Evolutionary conservation across 2,329 filamentous ascomycete species (phyloP).

Genomic region (Akanthomyces muscarius): DNA sequence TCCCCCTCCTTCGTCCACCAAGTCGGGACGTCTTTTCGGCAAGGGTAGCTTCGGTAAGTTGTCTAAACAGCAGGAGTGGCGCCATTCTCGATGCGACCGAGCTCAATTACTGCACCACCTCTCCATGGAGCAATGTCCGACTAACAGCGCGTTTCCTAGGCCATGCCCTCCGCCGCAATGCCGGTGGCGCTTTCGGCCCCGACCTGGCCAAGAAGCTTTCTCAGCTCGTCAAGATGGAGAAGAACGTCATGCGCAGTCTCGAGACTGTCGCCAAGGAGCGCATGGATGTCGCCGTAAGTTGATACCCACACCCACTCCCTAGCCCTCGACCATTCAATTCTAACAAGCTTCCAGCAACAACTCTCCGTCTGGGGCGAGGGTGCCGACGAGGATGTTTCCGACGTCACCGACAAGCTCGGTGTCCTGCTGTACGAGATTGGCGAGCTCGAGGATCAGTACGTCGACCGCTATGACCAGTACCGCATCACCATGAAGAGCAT

Average conservation of each 20-base stretch:
- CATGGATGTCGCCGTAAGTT: constrained; percentile 93
- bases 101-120: background rate
- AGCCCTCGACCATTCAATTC: background rate
- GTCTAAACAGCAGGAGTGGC: background rate
- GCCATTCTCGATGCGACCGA: background rate
- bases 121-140: background rate
- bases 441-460: constrained; percentile 96
- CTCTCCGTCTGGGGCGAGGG: constrained; percentile 95
- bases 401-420: constrained; percentile 97
- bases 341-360: constrained; percentile 69
- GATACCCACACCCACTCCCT: too few species aligned
- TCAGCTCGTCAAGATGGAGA: constrained; percentile 99
- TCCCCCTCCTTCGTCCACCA: constrained; percentile 86
- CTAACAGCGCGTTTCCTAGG: constrained; percentile 33
- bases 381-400: constrained; percentile 95
- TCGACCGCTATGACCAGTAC: constrained; percentile 99
- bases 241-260: constrained; percentile 99
- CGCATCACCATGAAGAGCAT: constrained; percentile 99
- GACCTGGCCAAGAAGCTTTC: constrained; percentile 97
- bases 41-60: constrained; percentile 79
- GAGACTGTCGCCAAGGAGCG: constrained; percentile 92
- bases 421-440: constrained; percentile 98
- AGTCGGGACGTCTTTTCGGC: constrained; percentile 85
- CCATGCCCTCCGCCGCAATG: constrained; percentile 67
- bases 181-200: constrained; percentile 71